Conservation (phyloP, 2,329 filamentous ascomycete species). For the Hirsutella minnesotensis region DNA sequence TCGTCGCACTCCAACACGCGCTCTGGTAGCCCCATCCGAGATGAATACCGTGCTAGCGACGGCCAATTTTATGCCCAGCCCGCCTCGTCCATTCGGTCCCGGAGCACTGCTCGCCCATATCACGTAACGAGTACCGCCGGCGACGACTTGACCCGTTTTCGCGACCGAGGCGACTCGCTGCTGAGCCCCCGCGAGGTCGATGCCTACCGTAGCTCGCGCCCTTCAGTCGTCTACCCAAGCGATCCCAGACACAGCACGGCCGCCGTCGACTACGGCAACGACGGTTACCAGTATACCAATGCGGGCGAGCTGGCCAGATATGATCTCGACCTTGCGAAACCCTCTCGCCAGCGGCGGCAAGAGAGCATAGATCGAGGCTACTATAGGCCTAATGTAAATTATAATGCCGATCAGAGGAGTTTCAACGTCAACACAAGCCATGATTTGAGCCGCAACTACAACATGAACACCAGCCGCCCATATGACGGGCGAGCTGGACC, state of each 20-base stretch:
- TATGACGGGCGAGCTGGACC: constrained; percentile 38
- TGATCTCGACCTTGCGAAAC: constrained; percentile 42
- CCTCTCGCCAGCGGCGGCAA: constrained; percentile 28
- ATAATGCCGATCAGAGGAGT: constrained; percentile 31
- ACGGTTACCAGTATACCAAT: constrained; percentile 53
- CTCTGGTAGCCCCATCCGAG: constrained; percentile 34
- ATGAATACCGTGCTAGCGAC: constrained; percentile 41
- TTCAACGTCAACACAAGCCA: constrained; percentile 34
- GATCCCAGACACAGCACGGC: constrained; percentile 29
- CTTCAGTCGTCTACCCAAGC: constrained; percentile 32
- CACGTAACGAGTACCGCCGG: constrained; percentile 33
- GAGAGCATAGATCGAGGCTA: constrained; percentile 46
- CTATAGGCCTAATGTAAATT: constrained; percentile 42
- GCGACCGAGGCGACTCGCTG: constrained; percentile 36
- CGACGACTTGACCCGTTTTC: constrained; percentile 37
- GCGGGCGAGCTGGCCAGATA: constrained; percentile 50
- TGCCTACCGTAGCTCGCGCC: constrained; percentile 33
- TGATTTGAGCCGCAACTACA: constrained; percentile 32
- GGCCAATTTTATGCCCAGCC: constrained; percentile 41
- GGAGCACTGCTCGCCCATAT: constrained; percentile 34
- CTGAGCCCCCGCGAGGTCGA: constrained; percentile 28
- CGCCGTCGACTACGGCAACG: constrained; percentile 41
- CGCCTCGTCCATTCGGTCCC: constrained; percentile 43
- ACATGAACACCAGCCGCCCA: constrained; percentile 18
- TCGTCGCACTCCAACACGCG: constrained; percentile 24